Conservation (phyloP, 305 asterid species). For the Fraxinus platypoda region DNA sequence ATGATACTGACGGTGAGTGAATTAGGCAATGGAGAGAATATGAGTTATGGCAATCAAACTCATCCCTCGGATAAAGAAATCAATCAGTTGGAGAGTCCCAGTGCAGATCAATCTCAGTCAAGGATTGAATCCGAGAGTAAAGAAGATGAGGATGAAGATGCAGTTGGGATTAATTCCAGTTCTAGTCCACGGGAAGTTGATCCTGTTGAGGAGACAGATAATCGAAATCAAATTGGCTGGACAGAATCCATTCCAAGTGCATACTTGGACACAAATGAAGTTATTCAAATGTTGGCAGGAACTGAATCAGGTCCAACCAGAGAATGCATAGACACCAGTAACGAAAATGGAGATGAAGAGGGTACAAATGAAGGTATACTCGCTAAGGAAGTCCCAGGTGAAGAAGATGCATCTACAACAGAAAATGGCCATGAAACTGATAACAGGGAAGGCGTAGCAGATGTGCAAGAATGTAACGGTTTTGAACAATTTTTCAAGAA, state of each 20-base stretch:
- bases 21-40: conserved; percentile 16
- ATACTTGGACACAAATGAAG: conserved; percentile 12
- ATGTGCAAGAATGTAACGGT: not conserved
- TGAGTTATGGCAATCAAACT: conserved; percentile 7
- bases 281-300: conserved; percentile 14
- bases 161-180: not conserved
- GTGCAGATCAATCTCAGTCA: conserved; percentile 12
- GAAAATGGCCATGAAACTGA: not conserved
- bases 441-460: not conserved
- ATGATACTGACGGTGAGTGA: not conserved
- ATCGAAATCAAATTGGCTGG: not conserved
- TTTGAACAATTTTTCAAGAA: not conserved
- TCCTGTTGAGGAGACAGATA: conserved; percentile 4
- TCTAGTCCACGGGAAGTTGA: not conserved
- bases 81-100: conserved; percentile 13
- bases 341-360: conserved; percentile 18
- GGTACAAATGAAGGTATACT: conserved; percentile 4
- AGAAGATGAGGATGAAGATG: conserved; percentile 11
- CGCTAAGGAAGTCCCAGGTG: conserved; percentile 8
- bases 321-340: not conserved
- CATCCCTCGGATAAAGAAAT: conserved; percentile 22
- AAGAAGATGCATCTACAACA: conserved; percentile 6
- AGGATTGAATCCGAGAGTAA: not conserved
- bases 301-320: conserved; percentile 4
- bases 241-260: not conserved